Evolutionary conservation across 805 yeast species (phyloP).

Genomic region (Kluyveromyces aestuarii): DNA sequence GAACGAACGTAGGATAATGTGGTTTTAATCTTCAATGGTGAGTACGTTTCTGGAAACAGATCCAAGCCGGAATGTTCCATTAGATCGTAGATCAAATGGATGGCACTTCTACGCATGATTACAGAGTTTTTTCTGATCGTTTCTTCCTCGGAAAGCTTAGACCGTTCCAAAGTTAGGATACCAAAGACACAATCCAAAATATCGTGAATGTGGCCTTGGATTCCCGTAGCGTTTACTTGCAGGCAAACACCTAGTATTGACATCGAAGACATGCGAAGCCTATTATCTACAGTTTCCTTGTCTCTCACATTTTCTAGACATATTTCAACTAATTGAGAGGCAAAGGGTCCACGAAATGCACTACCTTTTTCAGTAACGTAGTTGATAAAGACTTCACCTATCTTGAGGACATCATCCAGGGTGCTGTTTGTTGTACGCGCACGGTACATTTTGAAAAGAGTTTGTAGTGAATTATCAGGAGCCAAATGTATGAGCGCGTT

Average conservation of each 20-base stretch:
- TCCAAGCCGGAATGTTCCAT: conserved; percentile 39
- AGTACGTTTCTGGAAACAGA: conserved; percentile 41
- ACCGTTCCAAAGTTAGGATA: conserved; percentile 51
- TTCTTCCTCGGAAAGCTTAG: conserved; percentile 22
- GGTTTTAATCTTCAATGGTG: conserved; percentile 32
- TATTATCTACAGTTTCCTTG: conserved; percentile 37
- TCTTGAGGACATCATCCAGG: conserved; percentile 61
- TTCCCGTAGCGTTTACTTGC: conserved; percentile 46
- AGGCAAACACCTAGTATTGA: conserved; percentile 72
- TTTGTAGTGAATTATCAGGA: conserved; percentile 29
- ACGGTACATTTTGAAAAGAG: conserved; percentile 33
- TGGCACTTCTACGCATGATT: conserved; percentile 64
- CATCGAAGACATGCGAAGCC: conserved; percentile 77
- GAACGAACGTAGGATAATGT: conserved; percentile 36
- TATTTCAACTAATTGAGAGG: conserved; percentile 34
- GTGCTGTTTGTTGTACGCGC: conserved; percentile 25
- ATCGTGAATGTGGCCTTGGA: conserved; percentile 39
- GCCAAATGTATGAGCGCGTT: conserved; percentile 46
- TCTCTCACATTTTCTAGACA: conserved; percentile 35
- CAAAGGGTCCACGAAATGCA: conserved; percentile 37
- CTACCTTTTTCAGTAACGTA: conserved; percentile 43
- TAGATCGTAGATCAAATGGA: conserved; percentile 57
- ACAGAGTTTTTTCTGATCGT: conserved; percentile 27
- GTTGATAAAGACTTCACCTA: conserved; percentile 74
- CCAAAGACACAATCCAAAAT: conserved; percentile 74